Conservation (phyloP, 805 yeast species). For the Yamadazyma insecticola region DNA sequence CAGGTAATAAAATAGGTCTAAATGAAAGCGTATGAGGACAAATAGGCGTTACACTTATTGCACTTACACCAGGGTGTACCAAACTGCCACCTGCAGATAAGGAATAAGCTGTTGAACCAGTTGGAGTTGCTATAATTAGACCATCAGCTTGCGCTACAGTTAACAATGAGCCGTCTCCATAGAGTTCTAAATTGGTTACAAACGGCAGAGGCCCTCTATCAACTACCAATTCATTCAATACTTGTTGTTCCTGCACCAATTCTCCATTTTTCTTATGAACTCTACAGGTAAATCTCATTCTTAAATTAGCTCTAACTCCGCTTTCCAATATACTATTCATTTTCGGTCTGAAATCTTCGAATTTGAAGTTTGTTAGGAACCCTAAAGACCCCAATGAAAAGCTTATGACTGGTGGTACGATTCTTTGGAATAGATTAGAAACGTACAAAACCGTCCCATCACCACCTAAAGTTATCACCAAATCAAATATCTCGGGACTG, state of each 20-base stretch:
- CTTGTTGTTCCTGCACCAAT: conserved; percentile 64
- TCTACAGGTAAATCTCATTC: conserved; percentile 86
- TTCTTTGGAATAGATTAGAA: conserved; percentile 38
- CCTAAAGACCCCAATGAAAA: conserved; percentile 42
- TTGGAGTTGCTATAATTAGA: conserved; percentile 86
- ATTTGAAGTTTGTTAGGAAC: conserved; percentile 69
- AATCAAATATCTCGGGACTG: conserved; percentile 39
- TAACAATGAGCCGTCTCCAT: conserved; percentile 78
- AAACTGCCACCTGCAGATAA: conserved; percentile 93
- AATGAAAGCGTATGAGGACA: conserved; percentile 95
- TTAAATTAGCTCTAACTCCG: conserved; percentile 70
- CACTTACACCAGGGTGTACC: conserved; percentile 91
- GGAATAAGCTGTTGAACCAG: conserved; percentile 95
- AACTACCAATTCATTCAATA: conserved; percentile 82
- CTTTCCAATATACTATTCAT: conserved; percentile 55
- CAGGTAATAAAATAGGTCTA: conserved; percentile 88
- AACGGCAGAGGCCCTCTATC: conserved; percentile 94
- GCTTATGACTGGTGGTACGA: conserved; percentile 45
- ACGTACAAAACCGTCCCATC: conserved; percentile 44
- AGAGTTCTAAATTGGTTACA: conserved; percentile 83
- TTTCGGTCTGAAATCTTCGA: conserved; percentile 61
- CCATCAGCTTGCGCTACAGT: conserved; percentile 96
- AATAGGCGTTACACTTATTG: conserved; percentile 89
- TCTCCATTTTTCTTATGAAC: conserved; percentile 52
- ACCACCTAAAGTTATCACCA: conserved; percentile 43